A percentile compares a stretch with the other conserved stretches of the same genome.
Evolutionary conservation across 1,284 basidiomycete genomes (phyloP).

Genomic region (Sphaerobolus stellatus): DNA sequence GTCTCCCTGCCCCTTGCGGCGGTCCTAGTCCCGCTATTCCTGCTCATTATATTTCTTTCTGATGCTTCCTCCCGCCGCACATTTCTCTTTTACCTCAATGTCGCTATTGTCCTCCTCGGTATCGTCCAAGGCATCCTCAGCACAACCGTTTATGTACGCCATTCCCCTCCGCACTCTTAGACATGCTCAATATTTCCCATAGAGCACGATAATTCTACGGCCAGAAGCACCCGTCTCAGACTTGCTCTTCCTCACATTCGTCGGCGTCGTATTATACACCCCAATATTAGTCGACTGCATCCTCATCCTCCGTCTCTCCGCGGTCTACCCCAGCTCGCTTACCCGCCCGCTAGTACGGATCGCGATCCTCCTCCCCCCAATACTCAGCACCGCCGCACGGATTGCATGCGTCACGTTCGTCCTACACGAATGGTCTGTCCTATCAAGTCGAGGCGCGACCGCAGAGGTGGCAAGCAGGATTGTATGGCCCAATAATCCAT

Average conservation of each 20-base stretch:
- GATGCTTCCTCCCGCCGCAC: conserved; percentile 24
- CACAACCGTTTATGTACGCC: conserved; percentile 3
- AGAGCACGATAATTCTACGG: conserved; percentile 6
- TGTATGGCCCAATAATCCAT: conserved; percentile 10
- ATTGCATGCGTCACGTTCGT: conserved; percentile 6
- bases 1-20: conserved; percentile 28
- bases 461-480: not conserved
- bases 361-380: conserved; percentile 17
- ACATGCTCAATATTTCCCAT: not conserved
- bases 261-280: conserved; percentile 12
- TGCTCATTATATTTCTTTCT: conserved; percentile 31
- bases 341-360: conserved; percentile 15
- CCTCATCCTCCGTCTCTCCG: conserved; percentile 25
- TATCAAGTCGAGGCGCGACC: not conserved
- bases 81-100: conserved; percentile 34
- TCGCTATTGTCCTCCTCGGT: conserved; percentile 28
- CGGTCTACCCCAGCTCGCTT: conserved; percentile 23
- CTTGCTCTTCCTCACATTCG: conserved; percentile 11
- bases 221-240: not conserved
- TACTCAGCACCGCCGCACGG: conserved; percentile 13
- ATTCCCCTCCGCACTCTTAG: not conserved
- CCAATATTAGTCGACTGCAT: conserved; percentile 24
- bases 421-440: not conserved
- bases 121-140: conserved; percentile 27
- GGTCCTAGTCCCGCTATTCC: conserved; percentile 31